Base-by-base conservation (phyloP, 106 monocot species). In the Dioscorea dumetorum region DNA sequence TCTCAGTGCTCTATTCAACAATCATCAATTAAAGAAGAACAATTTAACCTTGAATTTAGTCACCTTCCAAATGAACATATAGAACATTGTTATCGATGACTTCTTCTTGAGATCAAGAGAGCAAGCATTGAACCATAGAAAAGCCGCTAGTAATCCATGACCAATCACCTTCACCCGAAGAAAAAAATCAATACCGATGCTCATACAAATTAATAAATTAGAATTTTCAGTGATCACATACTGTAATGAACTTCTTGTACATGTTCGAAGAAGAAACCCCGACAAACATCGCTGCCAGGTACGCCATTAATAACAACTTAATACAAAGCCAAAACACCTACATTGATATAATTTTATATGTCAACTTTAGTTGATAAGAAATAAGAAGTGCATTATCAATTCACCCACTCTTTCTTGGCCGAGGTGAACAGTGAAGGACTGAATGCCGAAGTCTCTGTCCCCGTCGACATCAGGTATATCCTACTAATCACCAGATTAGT, bases 281-380 rank as follows among this genome's bases (percentile, higher is more conserved):
- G 13, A 79, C 59, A 49, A 77, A 18, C 18, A 87, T 79, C 3
- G 86, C 82, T 60, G 67, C 33, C 16, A 13, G 48, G 70, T 87
- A 87, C 35, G 86, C 86, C 48, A 50, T 71, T 23, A 76, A 14
- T 8, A 87, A 50, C 12, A 87, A 24, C 19, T 76, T 76, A 19
- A 87, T 71, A 70, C 86, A 87, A 22, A 87, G 72, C 86, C 86
- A 79, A 70, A 82, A 87, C 2, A 87, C 82, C 86, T 87, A 28
- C 19, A 58, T 41, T 41, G 41, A 41, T 41, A 10, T 41, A 5
- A 41, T 41, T 41, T 28, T 6, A 41, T 3, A 41, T 41, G 2
- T 41, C 10, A 41, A 5, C 0, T 54, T 60, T 9, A 60, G 12
- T 12, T 23, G 2, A 28, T 28, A 22, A 28, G 23, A 63, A 63